These are phyloP conservation scores for Hirsutella thompsonii DNA, from an alignment of 2,329 filamentous ascomycete species.

Conservation along the genomic window DNA sequence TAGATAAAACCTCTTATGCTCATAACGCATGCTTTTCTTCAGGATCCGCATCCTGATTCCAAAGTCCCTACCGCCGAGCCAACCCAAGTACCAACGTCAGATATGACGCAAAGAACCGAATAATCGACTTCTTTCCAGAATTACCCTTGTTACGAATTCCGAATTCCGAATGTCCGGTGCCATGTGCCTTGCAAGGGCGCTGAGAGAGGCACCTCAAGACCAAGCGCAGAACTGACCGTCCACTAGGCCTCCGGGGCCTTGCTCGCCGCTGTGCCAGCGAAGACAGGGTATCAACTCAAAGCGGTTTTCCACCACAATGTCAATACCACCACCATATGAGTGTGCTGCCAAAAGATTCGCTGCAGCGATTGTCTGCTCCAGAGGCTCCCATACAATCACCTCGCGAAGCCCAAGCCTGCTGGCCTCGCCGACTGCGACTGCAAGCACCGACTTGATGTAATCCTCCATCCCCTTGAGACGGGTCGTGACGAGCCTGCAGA, in stretches of 20 bases:
- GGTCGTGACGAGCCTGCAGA: constrained; percentile 7
- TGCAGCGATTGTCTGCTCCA: constrained; percentile 13
- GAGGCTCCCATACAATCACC: constrained; percentile 24
- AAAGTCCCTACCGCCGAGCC: no score
- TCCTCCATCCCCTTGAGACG: constrained; percentile 10
- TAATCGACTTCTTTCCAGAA: no score
- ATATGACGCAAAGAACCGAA: no score
- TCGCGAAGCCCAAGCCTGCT: constrained; percentile 15
- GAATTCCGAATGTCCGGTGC: no score
- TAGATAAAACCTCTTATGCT: no score
- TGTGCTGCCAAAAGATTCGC: constrained; percentile 19
- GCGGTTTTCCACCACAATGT: constrained; percentile 16
- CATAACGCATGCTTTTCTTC: no score
- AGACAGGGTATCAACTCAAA: constrained; percentile 19
- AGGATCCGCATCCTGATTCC: no score
- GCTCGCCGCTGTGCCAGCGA: constrained; percentile 19
- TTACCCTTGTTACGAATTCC: no score
- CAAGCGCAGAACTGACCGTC: constrained; percentile 19
- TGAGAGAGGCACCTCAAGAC: not conserved
- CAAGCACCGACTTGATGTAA: constrained; percentile 15
- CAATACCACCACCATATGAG: constrained; percentile 21
- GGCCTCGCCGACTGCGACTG: constrained; percentile 20
- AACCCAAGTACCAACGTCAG: no score
- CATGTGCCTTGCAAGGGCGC: no score
- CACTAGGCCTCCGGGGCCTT: constrained; percentile 9